phyloP scores from a whole-genome alignment of 257 asterid genomes.

The Cruciata laevipes region DNA sequence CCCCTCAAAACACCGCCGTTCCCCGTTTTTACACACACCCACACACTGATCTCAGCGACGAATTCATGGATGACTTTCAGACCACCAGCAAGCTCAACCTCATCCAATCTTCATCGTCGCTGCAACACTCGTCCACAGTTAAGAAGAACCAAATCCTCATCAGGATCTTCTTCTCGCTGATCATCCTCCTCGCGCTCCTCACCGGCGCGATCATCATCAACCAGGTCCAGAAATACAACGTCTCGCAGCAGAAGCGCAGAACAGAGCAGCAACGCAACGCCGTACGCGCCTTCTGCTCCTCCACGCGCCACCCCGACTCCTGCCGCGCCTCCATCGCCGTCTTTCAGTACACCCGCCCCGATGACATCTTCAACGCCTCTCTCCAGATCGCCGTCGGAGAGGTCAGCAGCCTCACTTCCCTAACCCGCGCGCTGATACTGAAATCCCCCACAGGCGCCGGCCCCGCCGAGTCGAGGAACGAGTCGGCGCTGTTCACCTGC shows the following conservation, averaged over 20 bases:
- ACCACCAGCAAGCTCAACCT: constrained; percentile 12
- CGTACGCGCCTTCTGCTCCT: constrained; percentile 52
- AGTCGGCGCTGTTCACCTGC: constrained; percentile 53
- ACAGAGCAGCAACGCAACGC: constrained; percentile 20
- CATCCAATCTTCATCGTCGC: background rate
- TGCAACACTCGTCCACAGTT: background rate
- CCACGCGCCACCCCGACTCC: constrained; percentile 58
- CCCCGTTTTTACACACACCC: background rate
- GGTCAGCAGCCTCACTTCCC: constrained; percentile 24
- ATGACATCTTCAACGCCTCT: constrained; percentile 51
- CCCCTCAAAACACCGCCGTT: background rate
- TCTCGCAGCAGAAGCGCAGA: constrained; percentile 4
- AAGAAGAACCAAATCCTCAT: constrained; percentile 11
- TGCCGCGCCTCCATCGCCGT: constrained; percentile 48
- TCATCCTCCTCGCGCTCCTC: constrained; percentile 7
- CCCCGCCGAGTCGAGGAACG: constrained; percentile 16
- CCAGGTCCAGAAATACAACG: constrained; percentile 2
- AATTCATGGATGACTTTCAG: background rate
- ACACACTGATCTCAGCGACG: background rate
- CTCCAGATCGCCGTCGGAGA: constrained; percentile 35
- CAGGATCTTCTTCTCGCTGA: background rate
- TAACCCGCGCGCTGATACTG: constrained; percentile 20
- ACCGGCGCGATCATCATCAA: constrained; percentile 5
- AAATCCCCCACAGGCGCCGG: constrained; percentile 10
- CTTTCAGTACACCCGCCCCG: constrained; percentile 28